A percentile compares a stretch with the other conserved stretches of the same genome.
Conservation (phyloP, 352 stramenopile genomes). For the Globisporangium middletonii region DNA sequence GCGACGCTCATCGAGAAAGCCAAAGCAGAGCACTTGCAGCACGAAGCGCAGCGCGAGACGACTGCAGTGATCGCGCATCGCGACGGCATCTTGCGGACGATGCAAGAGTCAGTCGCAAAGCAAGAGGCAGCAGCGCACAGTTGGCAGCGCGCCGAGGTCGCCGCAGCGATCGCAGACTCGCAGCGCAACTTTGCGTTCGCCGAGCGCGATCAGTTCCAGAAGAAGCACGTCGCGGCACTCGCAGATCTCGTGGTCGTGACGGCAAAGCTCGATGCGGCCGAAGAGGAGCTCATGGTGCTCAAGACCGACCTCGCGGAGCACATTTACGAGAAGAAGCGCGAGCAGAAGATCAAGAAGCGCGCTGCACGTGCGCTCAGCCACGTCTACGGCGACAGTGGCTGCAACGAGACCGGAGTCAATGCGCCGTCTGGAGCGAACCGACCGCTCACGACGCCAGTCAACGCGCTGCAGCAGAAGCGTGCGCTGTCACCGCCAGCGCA, state of each 20-base stretch:
- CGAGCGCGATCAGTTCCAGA: conserved; percentile 47
- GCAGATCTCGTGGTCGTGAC: conserved; percentile 41
- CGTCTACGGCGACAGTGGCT: not conserved
- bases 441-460: not conserved
- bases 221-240: conserved; percentile 30
- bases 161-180: conserved; percentile 54
- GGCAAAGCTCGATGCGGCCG: conserved; percentile 31
- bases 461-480: not conserved
- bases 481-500: not conserved
- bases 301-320: conserved; percentile 56
- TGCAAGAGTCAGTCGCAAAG: conserved; percentile 40
- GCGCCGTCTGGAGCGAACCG: not conserved
- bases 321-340: conserved; percentile 55
- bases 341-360: conserved; percentile 35
- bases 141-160: conserved; percentile 55
- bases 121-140: conserved; percentile 32
- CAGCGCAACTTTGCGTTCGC: conserved; percentile 60
- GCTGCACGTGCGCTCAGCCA: conserved; percentile 16
- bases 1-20: conserved; percentile 23
- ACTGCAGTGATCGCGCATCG: conserved; percentile 32
- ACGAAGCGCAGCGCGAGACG: conserved; percentile 21
- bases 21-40: conserved; percentile 20
- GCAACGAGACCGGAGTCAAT: conserved; percentile 9
- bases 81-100: conserved; percentile 37
- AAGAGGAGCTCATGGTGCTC: conserved; percentile 52